These are phyloP conservation scores for Trichosanthes cucumerina DNA, from an alignment of 306 rosid species.

Conservation along the genomic window DNA sequence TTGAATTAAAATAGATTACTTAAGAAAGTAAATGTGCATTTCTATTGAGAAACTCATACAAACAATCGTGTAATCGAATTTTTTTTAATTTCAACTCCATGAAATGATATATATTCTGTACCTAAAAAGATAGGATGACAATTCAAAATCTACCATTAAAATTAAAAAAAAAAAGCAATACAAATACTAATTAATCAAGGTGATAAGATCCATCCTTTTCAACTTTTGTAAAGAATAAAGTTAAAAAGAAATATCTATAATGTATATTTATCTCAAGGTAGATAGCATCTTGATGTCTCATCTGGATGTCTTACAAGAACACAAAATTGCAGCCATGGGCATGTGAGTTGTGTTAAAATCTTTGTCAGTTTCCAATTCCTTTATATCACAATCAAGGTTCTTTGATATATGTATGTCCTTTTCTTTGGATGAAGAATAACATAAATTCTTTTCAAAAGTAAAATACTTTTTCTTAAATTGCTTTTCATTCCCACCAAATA, in stretches of 20 bases:
- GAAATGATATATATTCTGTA: background rate
- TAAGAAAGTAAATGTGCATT: background rate
- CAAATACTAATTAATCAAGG: background rate
- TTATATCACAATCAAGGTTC: background rate
- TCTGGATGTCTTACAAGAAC: background rate
- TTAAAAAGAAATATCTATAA: background rate
- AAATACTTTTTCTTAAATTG: background rate
- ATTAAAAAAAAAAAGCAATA: background rate
- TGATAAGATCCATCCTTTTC: background rate
- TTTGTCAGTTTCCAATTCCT: background rate
- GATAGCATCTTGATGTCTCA: background rate
- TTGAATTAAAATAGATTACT: too few relatives aligned
- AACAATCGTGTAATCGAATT: background rate
- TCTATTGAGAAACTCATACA: background rate
- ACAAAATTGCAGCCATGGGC: background rate
- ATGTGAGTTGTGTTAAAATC: background rate
- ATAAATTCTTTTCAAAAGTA: background rate
- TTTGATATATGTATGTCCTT: background rate
- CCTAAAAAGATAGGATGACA: too few relatives aligned
- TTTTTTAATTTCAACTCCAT: background rate
- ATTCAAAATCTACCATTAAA: background rate
- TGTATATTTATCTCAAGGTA: background rate
- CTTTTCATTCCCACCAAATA: background rate
- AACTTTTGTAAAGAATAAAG: background rate
- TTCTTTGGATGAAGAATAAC: background rate